Evolutionary conservation across 2,329 filamentous ascomycete species (phyloP).

Genomic region (Drechslera avenae): DNA sequence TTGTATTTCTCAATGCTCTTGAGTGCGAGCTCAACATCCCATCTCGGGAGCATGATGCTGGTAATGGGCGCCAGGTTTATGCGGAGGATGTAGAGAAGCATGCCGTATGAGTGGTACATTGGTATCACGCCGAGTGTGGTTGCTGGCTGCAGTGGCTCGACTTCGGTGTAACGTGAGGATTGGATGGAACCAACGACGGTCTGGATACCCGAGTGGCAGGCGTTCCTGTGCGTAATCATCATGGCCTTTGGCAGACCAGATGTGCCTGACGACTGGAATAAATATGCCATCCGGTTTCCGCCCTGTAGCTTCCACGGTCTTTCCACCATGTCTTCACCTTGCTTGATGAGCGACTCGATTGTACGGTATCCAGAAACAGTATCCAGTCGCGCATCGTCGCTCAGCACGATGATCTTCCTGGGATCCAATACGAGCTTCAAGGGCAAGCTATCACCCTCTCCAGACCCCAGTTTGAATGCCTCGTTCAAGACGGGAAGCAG

Average conservation of each 20-base stretch:
- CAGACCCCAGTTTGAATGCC: conserved; percentile 33
- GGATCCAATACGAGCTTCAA: conserved; percentile 30
- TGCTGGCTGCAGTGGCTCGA: conserved; percentile 28
- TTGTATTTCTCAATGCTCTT: conserved; percentile 35
- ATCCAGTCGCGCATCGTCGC: conserved; percentile 28
- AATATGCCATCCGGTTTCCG: conserved; percentile 34
- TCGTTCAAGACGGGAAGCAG: conserved; percentile 30
- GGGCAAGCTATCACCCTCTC: conserved; percentile 26
- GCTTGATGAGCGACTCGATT: conserved; percentile 31
- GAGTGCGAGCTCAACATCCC: conserved; percentile 35
- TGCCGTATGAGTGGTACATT: conserved; percentile 42
- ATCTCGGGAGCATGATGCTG: conserved; percentile 34
- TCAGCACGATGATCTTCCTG: conserved; percentile 34
- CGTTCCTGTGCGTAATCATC: conserved; percentile 42
- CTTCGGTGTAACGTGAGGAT: conserved; percentile 23
- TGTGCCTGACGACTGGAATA: conserved; percentile 40
- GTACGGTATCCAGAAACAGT: conserved; percentile 27
- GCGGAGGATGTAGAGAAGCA: conserved; percentile 40
- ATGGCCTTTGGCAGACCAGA: conserved; percentile 43
- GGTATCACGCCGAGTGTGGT: conserved; percentile 33
- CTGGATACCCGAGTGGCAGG: conserved; percentile 34
- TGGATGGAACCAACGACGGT: conserved; percentile 31
- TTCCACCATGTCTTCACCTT: conserved; percentile 26
- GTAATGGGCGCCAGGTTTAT: conserved; percentile 32
- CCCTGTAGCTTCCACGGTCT: conserved; percentile 25